Evolutionary conservation across 140 eudicot species (phyloP), one percentile per base, ranked within the genome.

Genomic region (Erigeron philadelphicus): DNA sequence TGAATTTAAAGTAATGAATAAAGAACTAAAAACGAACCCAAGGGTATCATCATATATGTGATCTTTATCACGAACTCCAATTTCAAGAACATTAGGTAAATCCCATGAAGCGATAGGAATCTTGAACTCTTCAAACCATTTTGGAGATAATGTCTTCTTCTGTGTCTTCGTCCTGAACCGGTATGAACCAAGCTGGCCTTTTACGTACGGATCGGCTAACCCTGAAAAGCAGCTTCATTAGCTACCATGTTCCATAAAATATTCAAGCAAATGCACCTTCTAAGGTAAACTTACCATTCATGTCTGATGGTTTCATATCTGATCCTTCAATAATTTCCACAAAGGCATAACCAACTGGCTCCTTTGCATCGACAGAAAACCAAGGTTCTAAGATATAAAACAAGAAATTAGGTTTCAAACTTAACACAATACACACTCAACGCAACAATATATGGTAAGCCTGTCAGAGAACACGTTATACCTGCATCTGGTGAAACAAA

Each of bases 201-300:
- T 88, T 69, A 91, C 75, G 79, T 91, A 91, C 7, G 98, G 98
- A 73, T 91, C 98, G 18, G 98, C 87, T 85, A 88, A 86, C 72
- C 98, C 98, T 91, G 89, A 56, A 72, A 77, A 76, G 8, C n/a
- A 0, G 11, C 57, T 23, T 5, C 8, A 60, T 75, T 59, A 78
- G 77, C 55, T 41, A 17, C 40, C 40, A 25, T 18, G 50, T 72
- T 47, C 47, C 64, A 48, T 55, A 31, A 16, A 64, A 6, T 15
- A 45, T 44, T n/a, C 8, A 11, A 6, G 55, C 38, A 64, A 8
- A 41, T 19, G 50, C 19, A 46, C 19, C 13, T 46, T 38, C 56
- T 55, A 10, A 77, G 58, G 65, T 65, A 44, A 67, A 56, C 84
- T 81, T 52, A 91, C 98, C 98, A 35, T 88, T 91, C 61, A 91